Conservation (phyloP, 805 yeast genomes). For the Metschnikowia continentalis region DNA sequence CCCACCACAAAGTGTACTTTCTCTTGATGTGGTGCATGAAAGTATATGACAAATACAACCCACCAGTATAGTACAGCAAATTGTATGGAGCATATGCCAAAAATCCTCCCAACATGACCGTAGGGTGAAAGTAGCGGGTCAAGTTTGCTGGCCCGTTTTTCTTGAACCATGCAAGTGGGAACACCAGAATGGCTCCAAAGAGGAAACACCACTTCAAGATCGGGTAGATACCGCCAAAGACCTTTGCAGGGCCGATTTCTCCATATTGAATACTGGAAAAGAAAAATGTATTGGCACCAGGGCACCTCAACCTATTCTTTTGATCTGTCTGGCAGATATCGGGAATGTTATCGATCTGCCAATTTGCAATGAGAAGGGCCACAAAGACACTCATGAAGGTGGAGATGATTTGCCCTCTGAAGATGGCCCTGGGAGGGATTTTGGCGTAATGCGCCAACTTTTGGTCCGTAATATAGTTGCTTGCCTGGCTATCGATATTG, state of each 20-base stretch:
- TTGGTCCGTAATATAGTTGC: slow-evolving; percentile 41
- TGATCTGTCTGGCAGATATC: slow-evolving; percentile 36
- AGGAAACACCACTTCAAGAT: slow-evolving; percentile 56
- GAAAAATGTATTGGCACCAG: slow-evolving; percentile 47
- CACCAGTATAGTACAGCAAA: slow-evolving; percentile 52
- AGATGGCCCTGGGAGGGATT: slow-evolving; percentile 24
- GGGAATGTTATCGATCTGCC: slow-evolving; percentile 36
- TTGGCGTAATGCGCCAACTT: slow-evolving; percentile 26
- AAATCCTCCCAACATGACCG: slow-evolving; percentile 49
- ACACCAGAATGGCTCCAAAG: slow-evolving; percentile 43
- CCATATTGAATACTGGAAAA: slow-evolving; percentile 53
- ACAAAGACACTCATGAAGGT: slow-evolving; percentile 33
- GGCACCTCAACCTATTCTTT: slow-evolving; percentile 35
- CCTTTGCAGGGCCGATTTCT: slow-evolving; percentile 55
- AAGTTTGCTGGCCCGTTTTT: slow-evolving; percentile 29
- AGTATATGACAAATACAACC: slow-evolving; percentile 52
- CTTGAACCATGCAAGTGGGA: slow-evolving; percentile 37
- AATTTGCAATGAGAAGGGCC: slow-evolving; percentile 34
- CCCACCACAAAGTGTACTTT: slow-evolving; percentile 58
- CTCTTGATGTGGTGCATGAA: slow-evolving; percentile 55
- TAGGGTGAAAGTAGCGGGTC: slow-evolving; percentile 49
- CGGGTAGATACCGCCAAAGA: slow-evolving; percentile 53
- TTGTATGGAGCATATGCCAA: slow-evolving; percentile 49
- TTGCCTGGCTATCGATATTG: slow-evolving; percentile 62
- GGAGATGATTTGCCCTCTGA: slow-evolving; percentile 37